phyloP scores from a whole-genome alignment of 2,329 filamentous ascomycete genomes.

The Ophiobolus disseminans region DNA sequence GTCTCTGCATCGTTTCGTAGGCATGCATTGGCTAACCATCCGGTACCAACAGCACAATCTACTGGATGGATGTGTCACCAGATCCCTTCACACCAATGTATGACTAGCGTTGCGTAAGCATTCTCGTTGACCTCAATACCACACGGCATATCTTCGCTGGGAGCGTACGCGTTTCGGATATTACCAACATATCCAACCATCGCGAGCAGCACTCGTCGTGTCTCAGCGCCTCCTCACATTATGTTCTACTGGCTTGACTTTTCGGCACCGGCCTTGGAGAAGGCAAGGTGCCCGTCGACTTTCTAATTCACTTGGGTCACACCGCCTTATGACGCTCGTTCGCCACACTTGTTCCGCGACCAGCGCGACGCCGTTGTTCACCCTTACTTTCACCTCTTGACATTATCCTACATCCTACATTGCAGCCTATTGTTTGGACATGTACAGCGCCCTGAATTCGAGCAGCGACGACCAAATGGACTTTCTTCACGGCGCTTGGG shows the following conservation, averaged over 20 bases:
- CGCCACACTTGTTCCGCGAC: too few relatives aligned
- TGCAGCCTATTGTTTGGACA: not conserved
- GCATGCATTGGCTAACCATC: conserved; percentile 8
- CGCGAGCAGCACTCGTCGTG: too few relatives aligned
- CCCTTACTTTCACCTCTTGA: too few relatives aligned
- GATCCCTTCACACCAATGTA: conserved; percentile 22
- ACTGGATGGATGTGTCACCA: conserved; percentile 12
- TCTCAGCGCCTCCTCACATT: not conserved
- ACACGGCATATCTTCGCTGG: not conserved
- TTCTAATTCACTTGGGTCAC: too few relatives aligned
- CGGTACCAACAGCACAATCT: conserved; percentile 10
- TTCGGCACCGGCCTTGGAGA: too few relatives aligned
- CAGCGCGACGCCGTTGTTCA: too few relatives aligned
- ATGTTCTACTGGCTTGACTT: too few relatives aligned
- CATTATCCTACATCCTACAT: not conserved
- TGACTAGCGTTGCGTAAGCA: conserved; percentile 18
- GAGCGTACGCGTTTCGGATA: not conserved
- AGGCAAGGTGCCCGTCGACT: too few relatives aligned
- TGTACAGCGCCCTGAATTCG: too few relatives aligned
- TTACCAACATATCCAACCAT: too few relatives aligned
- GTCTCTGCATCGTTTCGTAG: not conserved
- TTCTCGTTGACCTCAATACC: not conserved
- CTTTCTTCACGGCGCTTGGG: not conserved
- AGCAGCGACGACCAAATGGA: not conserved
- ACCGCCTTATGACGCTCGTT: too few relatives aligned